These are phyloP conservation scores for Hirsutella rhossiliensis DNA, from an alignment of 2,329 filamentous ascomycete species.

Conservation along the genomic window DNA sequence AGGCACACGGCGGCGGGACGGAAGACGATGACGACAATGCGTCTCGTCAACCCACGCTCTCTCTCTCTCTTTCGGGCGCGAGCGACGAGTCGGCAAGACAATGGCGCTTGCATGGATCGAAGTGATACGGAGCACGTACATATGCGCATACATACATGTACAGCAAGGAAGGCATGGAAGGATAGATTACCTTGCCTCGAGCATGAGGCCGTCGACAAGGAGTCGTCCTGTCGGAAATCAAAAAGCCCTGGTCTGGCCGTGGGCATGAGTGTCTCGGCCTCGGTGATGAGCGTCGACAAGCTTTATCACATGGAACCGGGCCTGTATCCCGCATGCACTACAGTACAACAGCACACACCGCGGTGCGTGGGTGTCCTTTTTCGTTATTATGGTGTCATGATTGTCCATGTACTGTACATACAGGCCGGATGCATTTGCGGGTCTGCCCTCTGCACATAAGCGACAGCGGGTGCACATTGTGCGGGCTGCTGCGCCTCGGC, in stretches of 20 bases:
- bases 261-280: neutral
- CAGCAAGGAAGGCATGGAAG: neutral
- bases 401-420: neutral
- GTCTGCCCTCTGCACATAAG: neutral
- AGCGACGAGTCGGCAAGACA: neutral
- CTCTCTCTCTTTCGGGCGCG: no score
- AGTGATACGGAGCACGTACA: neutral
- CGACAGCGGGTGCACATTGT: neutral
- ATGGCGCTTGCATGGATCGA: neutral
- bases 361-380: no score
- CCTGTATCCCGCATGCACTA: neutral
- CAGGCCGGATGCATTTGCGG: neutral
- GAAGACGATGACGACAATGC: no score
- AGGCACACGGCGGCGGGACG: no score
- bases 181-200: neutral
- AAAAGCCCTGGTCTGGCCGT: no score
- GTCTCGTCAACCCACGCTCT: no score
- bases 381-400: neutral
- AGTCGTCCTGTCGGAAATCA: no score
- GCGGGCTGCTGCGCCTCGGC: neutral
- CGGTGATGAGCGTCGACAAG: neutral
- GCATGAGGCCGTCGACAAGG: neutral
- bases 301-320: neutral
- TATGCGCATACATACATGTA: neutral
- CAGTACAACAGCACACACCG: neutral